Conservation (phyloP, 805 yeast species). For the Starmerella floricola region DNA sequence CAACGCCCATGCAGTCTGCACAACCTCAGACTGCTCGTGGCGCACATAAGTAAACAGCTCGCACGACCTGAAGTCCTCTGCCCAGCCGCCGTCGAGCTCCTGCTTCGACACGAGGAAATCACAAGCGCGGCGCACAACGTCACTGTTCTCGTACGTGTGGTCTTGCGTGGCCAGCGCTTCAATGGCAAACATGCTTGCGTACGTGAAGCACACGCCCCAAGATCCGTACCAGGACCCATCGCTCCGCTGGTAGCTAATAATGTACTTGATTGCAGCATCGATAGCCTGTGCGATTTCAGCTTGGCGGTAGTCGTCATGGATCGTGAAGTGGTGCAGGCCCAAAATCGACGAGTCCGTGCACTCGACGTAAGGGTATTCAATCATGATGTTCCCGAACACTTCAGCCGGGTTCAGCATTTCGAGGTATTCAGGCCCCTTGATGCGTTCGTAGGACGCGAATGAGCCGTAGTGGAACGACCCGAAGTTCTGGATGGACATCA, state of each 20-base stretch:
- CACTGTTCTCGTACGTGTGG: conserved; percentile 48
- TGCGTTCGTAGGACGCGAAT: conserved; percentile 80
- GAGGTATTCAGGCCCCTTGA: conserved; percentile 63
- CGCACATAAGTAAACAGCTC: conserved; percentile 70
- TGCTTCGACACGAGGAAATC: conserved; percentile 71
- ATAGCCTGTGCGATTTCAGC: conserved; percentile 61
- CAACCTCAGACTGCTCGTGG: conserved; percentile 50
- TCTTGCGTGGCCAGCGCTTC: conserved; percentile 76
- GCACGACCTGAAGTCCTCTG: conserved; percentile 83
- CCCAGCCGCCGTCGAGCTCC: conserved; percentile 91
- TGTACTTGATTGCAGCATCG: conserved; percentile 58
- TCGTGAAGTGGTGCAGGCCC: conserved; percentile 69
- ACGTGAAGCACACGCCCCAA: conserved; percentile 95
- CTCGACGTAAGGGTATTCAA: conserved; percentile 95
- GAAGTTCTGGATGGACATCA: conserved; percentile 63
- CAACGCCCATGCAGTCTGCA: conserved; percentile 88
- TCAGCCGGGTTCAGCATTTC: conserved; percentile 90
- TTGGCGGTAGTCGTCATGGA: conserved; percentile 50
- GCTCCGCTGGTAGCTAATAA: conserved; percentile 48
- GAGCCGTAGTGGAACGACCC: conserved; percentile 79
- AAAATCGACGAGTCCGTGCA: conserved; percentile 92
- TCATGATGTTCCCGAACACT: conserved; percentile 96
- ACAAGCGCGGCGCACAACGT: conserved; percentile 60
- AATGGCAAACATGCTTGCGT: conserved; percentile 95
- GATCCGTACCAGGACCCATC: conserved; percentile 98